Evolutionary conservation across 2,329 filamentous ascomycete species (phyloP), one percentile per base, ranked within the genome.

Genomic region (Golovinomyces cichoracearum): DNA sequence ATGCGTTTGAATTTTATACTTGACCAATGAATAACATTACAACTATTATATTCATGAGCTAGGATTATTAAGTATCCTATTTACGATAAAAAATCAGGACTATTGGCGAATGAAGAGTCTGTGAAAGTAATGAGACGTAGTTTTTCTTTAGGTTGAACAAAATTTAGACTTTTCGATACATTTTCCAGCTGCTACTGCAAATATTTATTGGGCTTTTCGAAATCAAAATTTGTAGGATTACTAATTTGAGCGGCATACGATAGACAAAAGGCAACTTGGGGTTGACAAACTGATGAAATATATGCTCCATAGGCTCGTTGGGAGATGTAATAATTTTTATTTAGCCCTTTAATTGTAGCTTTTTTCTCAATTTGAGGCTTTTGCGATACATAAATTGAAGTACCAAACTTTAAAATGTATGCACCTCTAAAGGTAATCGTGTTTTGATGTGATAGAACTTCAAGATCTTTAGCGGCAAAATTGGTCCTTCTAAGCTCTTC

Each of bases 1-100:
- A 55, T 49, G n/a, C 47, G 6, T 31, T 49, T 52, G 26, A 21
- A 46, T 46, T 46, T 46, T 10, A 31, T 15, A 27, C n/a, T 27
- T n/a, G 44, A 46, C 44, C 44, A 31, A 31, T 46, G 22, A 21
- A 45, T 19, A 4, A 45, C 25, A 45, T 45, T 45, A 25, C 17
- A 19, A 6, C 23, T 21, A 7, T 25, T 23, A 15, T 4, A 19
- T 21, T 19, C 13, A 25, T 45, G 6, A 5, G 41, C 22, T 7
- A 45, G 22, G 10, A 45, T 25, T 19, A 45, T 21, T 7, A 25
- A 7, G 15, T 21, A 45, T 6, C 41, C 37, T 9, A 41, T 41
- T 41, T 41, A 17, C n/a, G 37, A 41, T 9, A 7, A 9, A 7
- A 41, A 17, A 6, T 41, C 37, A 15, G n/a, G n/a, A 17, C 22